A percentile compares a stretch with the other conserved stretches of the same genome.
Evolutionary conservation across 2,329 filamentous ascomycete species (phyloP).

Genomic region (Nemania sp.): DNA sequence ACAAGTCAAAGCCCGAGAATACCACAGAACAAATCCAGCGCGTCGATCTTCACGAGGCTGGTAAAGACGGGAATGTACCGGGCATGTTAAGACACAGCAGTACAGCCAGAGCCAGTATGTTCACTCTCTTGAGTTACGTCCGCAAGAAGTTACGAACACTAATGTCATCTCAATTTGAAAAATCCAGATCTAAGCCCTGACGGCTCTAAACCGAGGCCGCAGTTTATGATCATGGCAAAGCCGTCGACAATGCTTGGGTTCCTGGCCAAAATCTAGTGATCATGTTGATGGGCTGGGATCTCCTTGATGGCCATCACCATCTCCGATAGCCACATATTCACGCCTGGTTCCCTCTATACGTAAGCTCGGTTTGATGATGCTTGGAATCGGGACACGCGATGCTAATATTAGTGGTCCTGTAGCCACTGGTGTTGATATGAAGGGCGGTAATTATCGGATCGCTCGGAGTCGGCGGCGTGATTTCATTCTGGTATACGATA

Average conservation of each 20-base stretch:
- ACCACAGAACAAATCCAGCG: too few species aligned
- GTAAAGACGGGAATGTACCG: neutral
- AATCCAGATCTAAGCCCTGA: neutral
- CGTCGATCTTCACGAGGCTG: neutral
- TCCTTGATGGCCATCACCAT: constrained; percentile 7
- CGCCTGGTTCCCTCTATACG: too few species aligned
- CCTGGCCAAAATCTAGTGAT: neutral
- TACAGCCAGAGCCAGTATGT: neutral
- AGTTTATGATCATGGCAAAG: neutral
- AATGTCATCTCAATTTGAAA: neutral
- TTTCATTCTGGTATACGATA: neutral
- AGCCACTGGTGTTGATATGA: constrained; percentile 15
- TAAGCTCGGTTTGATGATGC: neutral
- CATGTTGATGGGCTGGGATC: constrained; percentile 1
- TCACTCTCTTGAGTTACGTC: neutral
- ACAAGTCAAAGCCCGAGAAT: too few species aligned
- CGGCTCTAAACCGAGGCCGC: neutral
- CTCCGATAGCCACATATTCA: too few species aligned
- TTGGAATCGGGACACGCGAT: neutral
- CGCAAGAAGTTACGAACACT: neutral
- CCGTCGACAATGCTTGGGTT: neutral
- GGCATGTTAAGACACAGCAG: neutral
- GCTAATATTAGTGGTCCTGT: constrained; percentile 6
- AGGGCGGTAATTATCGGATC: constrained; percentile 9
- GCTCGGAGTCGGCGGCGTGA: constrained; percentile 8